Conservation (phyloP, 805 yeast genomes). For the Scheffersomyces stipitis region DNA sequence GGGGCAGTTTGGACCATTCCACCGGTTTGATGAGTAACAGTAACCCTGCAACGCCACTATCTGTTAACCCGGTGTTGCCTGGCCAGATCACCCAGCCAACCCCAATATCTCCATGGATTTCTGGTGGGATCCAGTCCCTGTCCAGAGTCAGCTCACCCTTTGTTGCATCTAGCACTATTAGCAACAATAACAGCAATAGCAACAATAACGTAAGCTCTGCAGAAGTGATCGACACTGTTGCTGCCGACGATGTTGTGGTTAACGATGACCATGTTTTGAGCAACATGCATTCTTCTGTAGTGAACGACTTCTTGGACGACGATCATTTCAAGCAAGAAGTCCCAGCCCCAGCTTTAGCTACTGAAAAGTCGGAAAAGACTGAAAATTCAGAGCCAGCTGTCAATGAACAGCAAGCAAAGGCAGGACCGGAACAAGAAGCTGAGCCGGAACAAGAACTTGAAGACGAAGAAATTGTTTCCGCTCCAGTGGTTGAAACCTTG, state of each 20-base stretch:
- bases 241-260: slow-evolving; percentile 1
- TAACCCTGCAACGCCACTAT: slow-evolving; percentile 30
- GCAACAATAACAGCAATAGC: slow-evolving; percentile 2
- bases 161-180: slow-evolving; percentile 17
- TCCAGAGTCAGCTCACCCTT: slow-evolving; percentile 44
- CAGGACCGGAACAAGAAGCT: background rate
- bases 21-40: slow-evolving; percentile 17
- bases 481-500: slow-evolving; percentile 10
- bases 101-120: slow-evolving; percentile 44
- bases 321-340: background rate
- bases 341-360: background rate
- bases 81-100: slow-evolving; percentile 32
- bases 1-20: slow-evolving; percentile 34
- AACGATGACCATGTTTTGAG: slow-evolving; percentile 32
- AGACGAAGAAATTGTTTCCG: slow-evolving; percentile 1
- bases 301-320: slow-evolving; percentile 36
- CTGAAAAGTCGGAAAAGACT: slow-evolving; percentile 4
- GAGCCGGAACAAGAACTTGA: background rate
- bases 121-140: slow-evolving; percentile 29
- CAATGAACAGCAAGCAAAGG: slow-evolving; percentile 3
- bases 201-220: background rate
- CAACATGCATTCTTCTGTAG: slow-evolving; percentile 39
- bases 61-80: slow-evolving; percentile 20
- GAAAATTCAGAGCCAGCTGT: slow-evolving; percentile 4
- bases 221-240: background rate